Percentiles rank a stretch among this genome's conserved stretches.
These are phyloP conservation scores for Komagataella populi DNA, from an alignment of 805 yeast genomes.

Conservation along the genomic window DNA sequence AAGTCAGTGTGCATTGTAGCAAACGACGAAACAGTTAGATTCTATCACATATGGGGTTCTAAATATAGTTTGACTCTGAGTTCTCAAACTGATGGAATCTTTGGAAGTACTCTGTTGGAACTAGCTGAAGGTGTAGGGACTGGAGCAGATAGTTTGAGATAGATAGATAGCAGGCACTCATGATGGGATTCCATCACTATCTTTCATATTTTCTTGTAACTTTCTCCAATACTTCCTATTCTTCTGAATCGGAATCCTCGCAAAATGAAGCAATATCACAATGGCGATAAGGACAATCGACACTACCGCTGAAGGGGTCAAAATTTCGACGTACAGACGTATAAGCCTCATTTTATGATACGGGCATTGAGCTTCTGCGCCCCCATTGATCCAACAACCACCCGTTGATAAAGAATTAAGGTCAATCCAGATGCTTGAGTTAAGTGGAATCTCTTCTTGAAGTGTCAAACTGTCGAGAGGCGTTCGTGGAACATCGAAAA, in stretches of 20 bases:
- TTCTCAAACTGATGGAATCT: conserved; percentile 29
- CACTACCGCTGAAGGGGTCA: conserved; percentile 55
- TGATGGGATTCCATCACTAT: conserved; percentile 82
- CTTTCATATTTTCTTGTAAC: conserved; percentile 41
- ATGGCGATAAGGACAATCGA: conserved; percentile 35
- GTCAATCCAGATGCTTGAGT: conserved; percentile 58
- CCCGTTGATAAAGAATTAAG: conserved; percentile 61
- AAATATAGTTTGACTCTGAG: conserved; percentile 19
- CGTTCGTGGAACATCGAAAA: conserved; percentile 34
- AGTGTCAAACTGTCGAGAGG: conserved; percentile 29
- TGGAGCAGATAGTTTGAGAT: conserved; percentile 13
- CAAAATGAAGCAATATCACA: conserved; percentile 41
- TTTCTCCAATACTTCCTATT: conserved; percentile 56
- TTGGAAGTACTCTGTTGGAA: conserved; percentile 46
- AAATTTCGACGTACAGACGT: conserved; percentile 44
- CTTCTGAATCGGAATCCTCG: conserved; percentile 55
- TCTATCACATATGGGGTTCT: conserved; percentile 59
- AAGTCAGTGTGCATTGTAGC: conserved; percentile 58
- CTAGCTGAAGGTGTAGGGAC: conserved; percentile 37
- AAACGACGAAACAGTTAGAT: conserved; percentile 65
- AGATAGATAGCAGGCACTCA: conserved; percentile 13
- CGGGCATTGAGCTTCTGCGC: conserved; percentile 67
- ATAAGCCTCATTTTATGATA: conserved; percentile 43
- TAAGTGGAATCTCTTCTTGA: conserved; percentile 6
- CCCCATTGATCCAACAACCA: conserved; percentile 81